A percentile compares a stretch with the other conserved stretches of the same genome.
Conservation (phyloP, 139 green algal genomes). For the Picochlorum sp. region DNA sequence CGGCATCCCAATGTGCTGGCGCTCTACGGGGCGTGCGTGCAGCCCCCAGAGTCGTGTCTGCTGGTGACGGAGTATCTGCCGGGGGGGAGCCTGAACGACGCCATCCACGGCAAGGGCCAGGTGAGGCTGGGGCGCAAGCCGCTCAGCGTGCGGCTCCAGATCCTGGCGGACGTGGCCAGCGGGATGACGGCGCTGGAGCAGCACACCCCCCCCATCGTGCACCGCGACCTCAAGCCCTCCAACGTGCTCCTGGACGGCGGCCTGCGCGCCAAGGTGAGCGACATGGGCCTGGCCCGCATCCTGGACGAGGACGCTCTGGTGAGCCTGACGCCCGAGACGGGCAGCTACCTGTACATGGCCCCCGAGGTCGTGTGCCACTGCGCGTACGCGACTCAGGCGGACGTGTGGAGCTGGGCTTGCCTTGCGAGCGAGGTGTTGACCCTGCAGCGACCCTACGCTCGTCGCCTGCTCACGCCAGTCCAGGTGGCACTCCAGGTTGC, state of each 20-base stretch:
- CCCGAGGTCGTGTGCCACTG: constrained; percentile 67
- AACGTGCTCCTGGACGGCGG: constrained; percentile 62
- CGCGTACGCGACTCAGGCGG: constrained; percentile 44
- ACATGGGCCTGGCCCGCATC: constrained; percentile 65
- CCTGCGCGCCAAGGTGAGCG: constrained; percentile 42
- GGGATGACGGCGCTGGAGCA: constrained; percentile 55
- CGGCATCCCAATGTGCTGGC: constrained; percentile 63
- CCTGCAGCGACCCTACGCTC: constrained; percentile 44
- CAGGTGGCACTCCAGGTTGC: constrained; percentile 32
- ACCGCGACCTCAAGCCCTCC: constrained; percentile 77
- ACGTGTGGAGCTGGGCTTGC: constrained; percentile 77
- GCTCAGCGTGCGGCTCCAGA: constrained; percentile 21
- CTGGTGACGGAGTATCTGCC: constrained; percentile 73
- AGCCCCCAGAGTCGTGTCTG: constrained; percentile 43
- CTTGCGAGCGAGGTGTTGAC: constrained; percentile 59
- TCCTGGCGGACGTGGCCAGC: constrained; percentile 37
- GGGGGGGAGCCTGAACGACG: constrained; percentile 43
- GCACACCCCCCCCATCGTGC: constrained; percentile 51
- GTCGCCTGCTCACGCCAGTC: constrained; percentile 57
- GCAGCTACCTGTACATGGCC: constrained; percentile 82
- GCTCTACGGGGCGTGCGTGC: constrained; percentile 42
- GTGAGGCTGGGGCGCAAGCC: constrained; percentile 11
- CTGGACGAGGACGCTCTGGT: constrained; percentile 13
- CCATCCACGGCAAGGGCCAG: neutral
- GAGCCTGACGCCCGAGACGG: constrained; percentile 69